A percentile compares a stretch with the other conserved stretches of the same genome.
Evolutionary conservation across 768 basidiomycete genomes (phyloP).

Genomic region (Amanita brunnescens): DNA sequence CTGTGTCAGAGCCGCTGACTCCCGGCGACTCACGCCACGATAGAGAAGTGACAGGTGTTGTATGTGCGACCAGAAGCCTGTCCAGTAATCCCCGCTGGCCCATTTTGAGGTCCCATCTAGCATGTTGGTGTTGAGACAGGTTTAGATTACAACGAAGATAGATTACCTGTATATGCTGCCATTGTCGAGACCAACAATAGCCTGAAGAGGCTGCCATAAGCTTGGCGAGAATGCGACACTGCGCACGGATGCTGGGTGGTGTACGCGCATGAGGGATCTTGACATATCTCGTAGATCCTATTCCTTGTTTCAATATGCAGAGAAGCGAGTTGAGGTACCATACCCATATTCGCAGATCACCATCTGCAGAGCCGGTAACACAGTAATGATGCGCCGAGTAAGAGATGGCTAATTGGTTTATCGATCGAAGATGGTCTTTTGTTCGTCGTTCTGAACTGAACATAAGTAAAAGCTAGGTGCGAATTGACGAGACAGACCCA

Average conservation of each 20-base stretch:
- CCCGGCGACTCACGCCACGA: constrained; percentile 48
- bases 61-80: constrained; percentile 65
- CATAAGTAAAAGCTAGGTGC: background rate
- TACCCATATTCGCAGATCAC: constrained; percentile 76
- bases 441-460: constrained; percentile 44
- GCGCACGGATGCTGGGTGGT: constrained; percentile 61
- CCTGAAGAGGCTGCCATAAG: constrained; percentile 56
- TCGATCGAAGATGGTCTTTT: constrained; percentile 65
- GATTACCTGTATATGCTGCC: constrained; percentile 58
- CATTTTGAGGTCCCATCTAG: constrained; percentile 73
- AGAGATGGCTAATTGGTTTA: constrained; percentile 62
- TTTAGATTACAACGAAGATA: background rate
- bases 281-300: constrained; percentile 70
- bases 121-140: constrained; percentile 1
- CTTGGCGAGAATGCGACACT: constrained; percentile 65
- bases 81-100: constrained; percentile 69
- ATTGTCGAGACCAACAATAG: constrained; percentile 60
- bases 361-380: constrained; percentile 75
- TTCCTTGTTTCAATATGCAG: background rate
- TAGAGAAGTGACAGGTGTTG: constrained; percentile 58
- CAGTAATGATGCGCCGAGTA: constrained; percentile 62
- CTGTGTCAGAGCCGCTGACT: constrained; percentile 14
- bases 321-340: constrained; percentile 11
- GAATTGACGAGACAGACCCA: constrained; percentile 38
- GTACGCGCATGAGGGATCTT: constrained; percentile 61